Conservation (phyloP, 305 asterid species). For the Ajuga reptans region DNA sequence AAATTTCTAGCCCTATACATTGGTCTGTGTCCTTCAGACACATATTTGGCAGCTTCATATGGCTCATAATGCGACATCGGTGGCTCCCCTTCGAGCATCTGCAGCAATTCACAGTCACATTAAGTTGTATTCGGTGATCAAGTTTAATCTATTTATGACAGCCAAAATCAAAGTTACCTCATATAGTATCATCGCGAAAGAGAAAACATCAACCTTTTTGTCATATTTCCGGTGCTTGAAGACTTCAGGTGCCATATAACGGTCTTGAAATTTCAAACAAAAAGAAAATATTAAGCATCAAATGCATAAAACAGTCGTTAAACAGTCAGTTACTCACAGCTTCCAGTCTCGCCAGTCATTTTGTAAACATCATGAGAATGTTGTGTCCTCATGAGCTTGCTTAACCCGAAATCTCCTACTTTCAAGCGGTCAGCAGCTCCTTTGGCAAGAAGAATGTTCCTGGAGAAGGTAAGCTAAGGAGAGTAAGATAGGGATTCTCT, state of each 20-base stretch:
- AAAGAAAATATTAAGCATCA: slow-evolving; percentile 11
- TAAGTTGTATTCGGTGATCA: slow-evolving; percentile 7
- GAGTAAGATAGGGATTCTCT: neutral
- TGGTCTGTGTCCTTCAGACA: slow-evolving; percentile 89
- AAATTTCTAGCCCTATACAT: slow-evolving; percentile 59
- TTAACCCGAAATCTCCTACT: slow-evolving; percentile 95
- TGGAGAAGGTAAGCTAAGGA: slow-evolving; percentile 25
- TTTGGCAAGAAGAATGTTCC: slow-evolving; percentile 94
- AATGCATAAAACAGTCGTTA: neutral
- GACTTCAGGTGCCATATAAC: slow-evolving; percentile 99
- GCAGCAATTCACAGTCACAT: slow-evolving; percentile 25
- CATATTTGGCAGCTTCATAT: slow-evolving; percentile 76
- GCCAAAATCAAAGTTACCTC: slow-evolving; percentile 40
- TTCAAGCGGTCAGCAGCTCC: slow-evolving; percentile 85
- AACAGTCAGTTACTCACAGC: slow-evolving; percentile 56
- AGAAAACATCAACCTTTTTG: slow-evolving; percentile 91
- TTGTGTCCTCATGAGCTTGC: slow-evolving; percentile 84
- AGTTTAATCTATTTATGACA: neutral
- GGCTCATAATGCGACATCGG: slow-evolving; percentile 71
- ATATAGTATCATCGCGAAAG: slow-evolving; percentile 86
- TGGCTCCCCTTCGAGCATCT: slow-evolving; percentile 97
- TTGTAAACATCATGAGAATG: slow-evolving; percentile 92
- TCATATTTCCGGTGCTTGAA: slow-evolving; percentile 93
- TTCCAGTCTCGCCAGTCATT: slow-evolving; percentile 97
- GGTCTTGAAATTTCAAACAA: slow-evolving; percentile 41